phyloP scores from a whole-genome alignment of 768 basidiomycete species.

The Termitomyces sp. region DNA sequence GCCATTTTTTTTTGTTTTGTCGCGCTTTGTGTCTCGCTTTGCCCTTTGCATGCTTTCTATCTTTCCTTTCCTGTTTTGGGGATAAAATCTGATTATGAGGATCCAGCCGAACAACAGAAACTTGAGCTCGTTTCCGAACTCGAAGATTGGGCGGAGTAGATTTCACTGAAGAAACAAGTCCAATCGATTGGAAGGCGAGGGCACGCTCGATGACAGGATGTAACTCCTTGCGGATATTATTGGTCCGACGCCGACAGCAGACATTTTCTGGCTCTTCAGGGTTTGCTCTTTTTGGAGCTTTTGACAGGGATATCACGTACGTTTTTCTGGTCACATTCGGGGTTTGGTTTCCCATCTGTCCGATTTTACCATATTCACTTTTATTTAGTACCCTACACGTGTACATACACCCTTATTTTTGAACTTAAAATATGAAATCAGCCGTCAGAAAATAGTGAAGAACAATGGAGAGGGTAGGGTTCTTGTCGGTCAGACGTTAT shows the following conservation, averaged over 20 bases:
- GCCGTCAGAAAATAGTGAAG: background rate
- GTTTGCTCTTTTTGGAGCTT: background rate
- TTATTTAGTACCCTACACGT: background rate
- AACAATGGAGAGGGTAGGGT: background rate
- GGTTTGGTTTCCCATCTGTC: background rate
- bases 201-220: background rate
- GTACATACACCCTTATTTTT: background rate
- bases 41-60: background rate
- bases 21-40: background rate
- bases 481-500: background rate
- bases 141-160: background rate
- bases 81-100: slow-evolving; percentile 4
- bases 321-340: background rate
- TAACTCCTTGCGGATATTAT: slow-evolving; percentile 7
- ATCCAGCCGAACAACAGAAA: background rate
- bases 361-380: background rate
- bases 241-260: background rate
- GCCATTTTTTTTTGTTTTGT: background rate
- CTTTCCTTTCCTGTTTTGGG: background rate
- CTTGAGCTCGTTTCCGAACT: background rate
- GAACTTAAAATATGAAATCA: background rate
- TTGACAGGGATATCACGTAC: background rate
- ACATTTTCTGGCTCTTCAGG: background rate
- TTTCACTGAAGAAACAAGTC: background rate
- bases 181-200: background rate